Percentiles rank a stretch among this genome's conserved stretches.
These are phyloP conservation scores for Pseudohyphozyma bogoriensis DNA, from an alignment of 768 basidiomycete genomes.

Conservation along the genomic window DNA sequence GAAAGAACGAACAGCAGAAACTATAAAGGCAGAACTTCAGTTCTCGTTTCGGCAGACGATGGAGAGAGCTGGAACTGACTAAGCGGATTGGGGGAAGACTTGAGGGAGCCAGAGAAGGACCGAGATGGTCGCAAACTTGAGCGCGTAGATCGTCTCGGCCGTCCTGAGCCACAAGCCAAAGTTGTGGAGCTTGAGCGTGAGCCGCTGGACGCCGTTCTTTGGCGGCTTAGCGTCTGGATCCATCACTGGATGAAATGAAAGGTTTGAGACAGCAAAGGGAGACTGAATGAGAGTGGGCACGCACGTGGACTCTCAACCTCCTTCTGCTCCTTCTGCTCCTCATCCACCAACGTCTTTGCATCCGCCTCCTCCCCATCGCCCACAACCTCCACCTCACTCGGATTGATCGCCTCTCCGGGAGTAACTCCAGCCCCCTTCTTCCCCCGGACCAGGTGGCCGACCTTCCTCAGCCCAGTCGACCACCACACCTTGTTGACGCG, in stretches of 20 bases:
- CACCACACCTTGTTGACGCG: constrained; percentile 45
- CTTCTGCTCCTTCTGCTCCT: constrained; percentile 10
- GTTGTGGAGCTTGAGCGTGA: constrained; percentile 1
- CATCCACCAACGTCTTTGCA: not conserved
- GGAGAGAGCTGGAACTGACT: constrained; percentile 37
- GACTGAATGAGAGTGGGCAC: not conserved
- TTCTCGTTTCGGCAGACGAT: too few relatives aligned
- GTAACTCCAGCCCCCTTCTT: not conserved
- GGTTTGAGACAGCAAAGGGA: not conserved
- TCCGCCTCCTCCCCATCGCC: constrained; percentile 1
- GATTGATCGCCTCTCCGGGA: not conserved
- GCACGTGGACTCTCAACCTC: constrained; percentile 19
- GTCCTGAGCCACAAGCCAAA: constrained; percentile 8
- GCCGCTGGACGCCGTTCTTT: constrained; percentile 10
- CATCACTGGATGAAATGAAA: not conserved
- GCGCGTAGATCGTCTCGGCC: constrained; percentile 41
- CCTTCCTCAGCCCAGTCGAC: constrained; percentile 44
- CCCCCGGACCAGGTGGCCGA: constrained; percentile 33
- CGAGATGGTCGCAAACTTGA: constrained; percentile 47
- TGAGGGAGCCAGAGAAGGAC: constrained; percentile 49
- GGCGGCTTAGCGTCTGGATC: constrained; percentile 20
- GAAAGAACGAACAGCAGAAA: too few relatives aligned
- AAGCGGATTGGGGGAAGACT: constrained; percentile 42
- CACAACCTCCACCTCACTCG: constrained; percentile 5
- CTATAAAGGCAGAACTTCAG: too few relatives aligned